Conservation (phyloP, 2,329 filamentous ascomycete genomes). For the Rutstroemia sp. region DNA sequence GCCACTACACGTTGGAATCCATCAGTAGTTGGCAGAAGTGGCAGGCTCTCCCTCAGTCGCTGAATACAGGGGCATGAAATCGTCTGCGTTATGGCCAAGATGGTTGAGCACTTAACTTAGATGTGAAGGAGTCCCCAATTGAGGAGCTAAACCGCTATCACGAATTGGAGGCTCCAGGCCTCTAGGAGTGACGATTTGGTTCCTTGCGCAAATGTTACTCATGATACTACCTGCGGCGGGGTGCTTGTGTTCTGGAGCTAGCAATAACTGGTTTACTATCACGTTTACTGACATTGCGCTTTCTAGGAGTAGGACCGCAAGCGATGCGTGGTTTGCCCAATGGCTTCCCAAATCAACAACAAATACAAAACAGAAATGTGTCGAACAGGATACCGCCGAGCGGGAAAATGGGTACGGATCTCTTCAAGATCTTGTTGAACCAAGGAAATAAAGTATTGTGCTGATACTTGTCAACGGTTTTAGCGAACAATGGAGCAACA, state of each 20-base stretch:
- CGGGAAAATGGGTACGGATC: slow-evolving; percentile 53
- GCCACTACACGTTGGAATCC: neutral
- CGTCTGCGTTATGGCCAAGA: too few species aligned
- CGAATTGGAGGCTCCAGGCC: too few species aligned
- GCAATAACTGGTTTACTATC: neutral
- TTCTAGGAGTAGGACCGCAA: slow-evolving; percentile 46
- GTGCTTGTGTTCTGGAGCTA: neutral
- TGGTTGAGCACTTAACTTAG: too few species aligned
- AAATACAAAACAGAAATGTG: slow-evolving; percentile 48
- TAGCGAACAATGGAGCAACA: slow-evolving; percentile 33
- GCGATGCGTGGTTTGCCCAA: slow-evolving; percentile 54
- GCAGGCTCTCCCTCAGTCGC: too few species aligned
- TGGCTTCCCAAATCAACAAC: slow-evolving; percentile 52
- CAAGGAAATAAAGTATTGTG: slow-evolving; percentile 5
- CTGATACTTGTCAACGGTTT: slow-evolving; percentile 25
- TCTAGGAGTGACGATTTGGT: too few species aligned
- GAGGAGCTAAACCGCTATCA: too few species aligned
- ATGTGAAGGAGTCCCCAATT: neutral
- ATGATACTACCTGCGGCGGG: neutral
- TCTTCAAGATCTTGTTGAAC: neutral
- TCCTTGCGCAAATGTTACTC: too few species aligned
- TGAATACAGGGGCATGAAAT: neutral
- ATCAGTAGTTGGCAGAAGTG: neutral
- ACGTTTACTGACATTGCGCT: slow-evolving; percentile 16
- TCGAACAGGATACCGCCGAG: slow-evolving; percentile 56